phyloP scores from a whole-genome alignment of 2,329 filamentous ascomycete genomes.

The Hawksworthiomyces lignivorus region DNA sequence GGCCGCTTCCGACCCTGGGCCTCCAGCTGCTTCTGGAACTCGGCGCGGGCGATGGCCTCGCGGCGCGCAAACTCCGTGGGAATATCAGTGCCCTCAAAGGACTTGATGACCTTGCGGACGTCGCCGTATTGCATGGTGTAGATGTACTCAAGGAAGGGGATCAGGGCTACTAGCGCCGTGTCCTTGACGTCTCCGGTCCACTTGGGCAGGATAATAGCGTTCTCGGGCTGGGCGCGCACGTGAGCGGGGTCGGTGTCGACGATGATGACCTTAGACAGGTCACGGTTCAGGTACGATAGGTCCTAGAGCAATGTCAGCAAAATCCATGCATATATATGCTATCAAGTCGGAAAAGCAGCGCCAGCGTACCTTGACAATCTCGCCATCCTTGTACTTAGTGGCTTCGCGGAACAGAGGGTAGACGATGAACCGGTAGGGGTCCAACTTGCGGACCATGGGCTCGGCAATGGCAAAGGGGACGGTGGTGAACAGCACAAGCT shows the following conservation, averaged over 20 bases:
- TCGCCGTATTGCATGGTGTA: conserved; percentile 89
- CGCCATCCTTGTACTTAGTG: conserved; percentile 92
- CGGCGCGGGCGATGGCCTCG: conserved; percentile 75
- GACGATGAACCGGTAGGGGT: conserved; percentile 90
- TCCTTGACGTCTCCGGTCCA: conserved; percentile 83
- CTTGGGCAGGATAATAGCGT: conserved; percentile 83
- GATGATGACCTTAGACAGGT: conserved; percentile 90
- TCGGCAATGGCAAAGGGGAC: conserved; percentile 79
- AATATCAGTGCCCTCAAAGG: conserved; percentile 83
- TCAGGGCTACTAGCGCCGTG: conserved; percentile 77
- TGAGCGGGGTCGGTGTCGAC: conserved; percentile 80
- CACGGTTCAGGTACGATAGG: conserved; percentile 93
- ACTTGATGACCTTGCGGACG: conserved; percentile 76
- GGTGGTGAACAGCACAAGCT: conserved; percentile 90
- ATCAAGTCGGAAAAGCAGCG: not conserved
- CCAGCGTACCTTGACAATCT: conserved; percentile 79
- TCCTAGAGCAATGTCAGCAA: conserved; percentile 48
- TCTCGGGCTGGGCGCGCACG: conserved; percentile 87
- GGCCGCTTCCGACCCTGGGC: conserved; percentile 58
- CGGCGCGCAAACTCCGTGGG: conserved; percentile 82
- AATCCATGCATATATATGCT: not conserved
- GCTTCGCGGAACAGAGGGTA: conserved; percentile 94
- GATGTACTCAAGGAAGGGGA: conserved; percentile 96
- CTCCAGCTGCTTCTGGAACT: conserved; percentile 72
- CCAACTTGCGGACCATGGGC: conserved; percentile 83